Base-by-base conservation (phyloP, 345 rosid species). In the Hypericum androsaemum region DNA sequence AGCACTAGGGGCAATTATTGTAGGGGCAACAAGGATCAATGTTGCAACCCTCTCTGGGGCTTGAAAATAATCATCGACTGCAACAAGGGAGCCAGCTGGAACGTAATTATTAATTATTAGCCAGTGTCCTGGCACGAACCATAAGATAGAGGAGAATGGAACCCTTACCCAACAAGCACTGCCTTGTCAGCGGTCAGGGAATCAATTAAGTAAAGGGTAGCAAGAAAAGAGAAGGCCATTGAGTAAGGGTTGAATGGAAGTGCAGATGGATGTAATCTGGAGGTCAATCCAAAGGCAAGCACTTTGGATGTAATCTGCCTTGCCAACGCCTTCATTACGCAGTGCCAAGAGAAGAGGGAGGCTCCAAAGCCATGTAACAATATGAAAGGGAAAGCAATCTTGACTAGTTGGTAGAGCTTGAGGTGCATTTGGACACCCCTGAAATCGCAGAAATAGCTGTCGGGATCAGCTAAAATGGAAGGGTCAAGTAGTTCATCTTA, bases 291-390 rank as follows among this genome's bases (percentile, higher is more conserved):
- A 60, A 87, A 84, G 37, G 96, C 92, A 0, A 95, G 80, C 72
- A 80, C 84, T 77, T 80, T 84, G 48, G 88, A 77, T 14, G 82
- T 63, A 39, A 74, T 69, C 53, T 71, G 56, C 35, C 73, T 66
- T 5, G 84, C 87, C 59, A 90, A 64, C 28, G 70, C 85, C 74
- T 80, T 82, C 88, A 84, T 80, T 43, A 65, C 89, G 58, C 72
- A 70, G 65, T 64, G 68, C 98, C 96, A 90, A 1, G 96, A 87
- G 76, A 74, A 90, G 41, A 80, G 76, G 39, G 98, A 90, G 58
- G 98, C 98, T 40, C 98, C 98, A 53, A 90, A 90, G 5, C 96
- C 98, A 16, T 87, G 98, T 22, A 90, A 67, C 13, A 90, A 71
- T 59, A 90, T 77, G 78, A 84, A 68, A 0, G 96, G 95, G 36